phyloP scores from a whole-genome alignment of 108 stramenopile species.

The Conticribra guillardii region DNA sequence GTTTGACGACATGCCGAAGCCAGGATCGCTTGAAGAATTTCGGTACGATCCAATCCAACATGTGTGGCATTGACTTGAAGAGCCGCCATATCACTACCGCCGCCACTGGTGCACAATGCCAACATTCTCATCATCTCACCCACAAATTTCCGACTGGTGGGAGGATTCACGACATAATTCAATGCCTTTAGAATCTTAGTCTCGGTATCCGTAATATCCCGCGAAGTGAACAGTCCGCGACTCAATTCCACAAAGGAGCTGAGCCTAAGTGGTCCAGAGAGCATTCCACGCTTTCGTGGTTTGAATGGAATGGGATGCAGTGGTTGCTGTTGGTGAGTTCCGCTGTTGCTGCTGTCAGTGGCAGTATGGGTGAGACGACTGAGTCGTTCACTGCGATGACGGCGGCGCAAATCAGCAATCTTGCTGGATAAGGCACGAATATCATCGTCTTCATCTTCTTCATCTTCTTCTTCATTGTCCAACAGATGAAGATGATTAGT shows the following conservation, averaged over 20 bases:
- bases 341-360: not conserved
- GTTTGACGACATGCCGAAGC: slow-evolving; percentile 33
- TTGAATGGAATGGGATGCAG: slow-evolving; percentile 40
- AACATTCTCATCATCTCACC: slow-evolving; percentile 39
- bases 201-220: slow-evolving; percentile 63
- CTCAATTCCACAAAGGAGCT: slow-evolving; percentile 59
- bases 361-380: slow-evolving; percentile 1
- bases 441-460: slow-evolving; percentile 30
- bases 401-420: slow-evolving; percentile 39
- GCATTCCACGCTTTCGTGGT: slow-evolving; percentile 42
- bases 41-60: slow-evolving; percentile 29
- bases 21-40: slow-evolving; percentile 22
- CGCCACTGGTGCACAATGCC: slow-evolving; percentile 15
- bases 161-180: slow-evolving; percentile 62
- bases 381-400: slow-evolving; percentile 30
- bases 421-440: slow-evolving; percentile 39
- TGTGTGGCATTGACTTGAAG: not conserved
- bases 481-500: not conserved
- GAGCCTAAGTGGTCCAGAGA: slow-evolving; percentile 40
- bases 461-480: slow-evolving; percentile 22
- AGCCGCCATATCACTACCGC: not conserved
- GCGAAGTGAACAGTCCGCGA: slow-evolving; percentile 56
- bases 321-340: not conserved
- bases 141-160: slow-evolving; percentile 57
- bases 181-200: slow-evolving; percentile 56